Percentiles rank a stretch among this genome's conserved stretches.
These are phyloP conservation scores for Lactarius sp. DNA, from an alignment of 768 basidiomycete genomes.

Conservation along the genomic window DNA sequence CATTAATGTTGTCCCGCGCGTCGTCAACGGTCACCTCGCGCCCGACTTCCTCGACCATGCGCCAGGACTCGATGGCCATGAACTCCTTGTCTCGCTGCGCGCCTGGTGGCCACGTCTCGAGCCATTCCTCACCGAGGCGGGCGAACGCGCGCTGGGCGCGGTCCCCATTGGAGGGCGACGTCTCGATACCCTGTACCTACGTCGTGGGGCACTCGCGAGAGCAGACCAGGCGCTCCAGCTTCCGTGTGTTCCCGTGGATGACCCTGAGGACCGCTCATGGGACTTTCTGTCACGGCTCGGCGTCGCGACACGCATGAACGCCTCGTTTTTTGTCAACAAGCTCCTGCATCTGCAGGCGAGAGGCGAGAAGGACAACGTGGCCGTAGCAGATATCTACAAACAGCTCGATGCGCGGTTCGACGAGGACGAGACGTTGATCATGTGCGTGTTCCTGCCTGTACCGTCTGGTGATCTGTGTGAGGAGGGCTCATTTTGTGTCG, in stretches of 20 bases:
- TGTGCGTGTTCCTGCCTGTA: constrained; percentile 15
- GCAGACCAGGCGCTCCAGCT: constrained; percentile 1
- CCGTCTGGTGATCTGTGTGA: background rate
- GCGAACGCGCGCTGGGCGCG: constrained; percentile 4
- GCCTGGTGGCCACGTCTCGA: constrained; percentile 17
- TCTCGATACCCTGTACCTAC: constrained; percentile 17
- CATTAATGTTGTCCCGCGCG: constrained; percentile 22
- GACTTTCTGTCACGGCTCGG: constrained; percentile 25
- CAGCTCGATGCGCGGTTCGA: constrained; percentile 29
- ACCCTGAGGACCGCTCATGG: constrained; percentile 25
- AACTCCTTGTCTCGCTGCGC: constrained; percentile 13
- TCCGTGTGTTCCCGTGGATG: constrained; percentile 25
- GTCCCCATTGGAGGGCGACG: constrained; percentile 12
- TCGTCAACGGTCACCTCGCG: constrained; percentile 12
- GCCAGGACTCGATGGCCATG: background rate
- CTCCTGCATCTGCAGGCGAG: constrained; percentile 22
- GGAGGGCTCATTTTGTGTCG: background rate
- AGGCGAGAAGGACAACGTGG: constrained; percentile 6
- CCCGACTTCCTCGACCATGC: constrained; percentile 15
- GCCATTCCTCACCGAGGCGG: background rate
- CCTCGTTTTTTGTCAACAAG: constrained; percentile 23
- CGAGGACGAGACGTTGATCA: constrained; percentile 25
- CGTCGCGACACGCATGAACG: constrained; percentile 22
- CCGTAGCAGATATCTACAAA: constrained; percentile 21
- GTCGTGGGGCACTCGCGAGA: constrained; percentile 11